phyloP scores from a whole-genome alignment of 306 rosid species.

The Acacia melanoxylon region DNA sequence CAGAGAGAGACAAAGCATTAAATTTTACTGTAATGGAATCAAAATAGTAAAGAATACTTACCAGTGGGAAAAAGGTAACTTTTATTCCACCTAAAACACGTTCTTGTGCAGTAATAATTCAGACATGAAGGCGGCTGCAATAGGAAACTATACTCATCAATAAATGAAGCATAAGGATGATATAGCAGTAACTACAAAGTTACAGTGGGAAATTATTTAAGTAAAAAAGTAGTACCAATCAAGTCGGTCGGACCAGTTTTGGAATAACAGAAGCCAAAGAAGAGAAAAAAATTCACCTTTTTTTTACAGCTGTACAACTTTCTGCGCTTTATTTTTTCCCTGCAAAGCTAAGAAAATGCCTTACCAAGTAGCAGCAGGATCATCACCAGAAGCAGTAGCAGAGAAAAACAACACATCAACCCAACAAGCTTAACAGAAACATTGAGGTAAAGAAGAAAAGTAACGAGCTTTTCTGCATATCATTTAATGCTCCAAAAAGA shows the following conservation, averaged over 20 bases:
- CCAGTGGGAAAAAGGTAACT: slow-evolving; percentile 15
- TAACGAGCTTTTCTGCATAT: slow-evolving; percentile 42
- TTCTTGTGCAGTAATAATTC: slow-evolving; percentile 39
- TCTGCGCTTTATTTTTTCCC: slow-evolving; percentile 45
- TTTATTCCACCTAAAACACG: slow-evolving; percentile 33
- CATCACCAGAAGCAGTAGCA: slow-evolving; percentile 14
- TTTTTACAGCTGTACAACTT: slow-evolving; percentile 53
- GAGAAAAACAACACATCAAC: slow-evolving; percentile 40
- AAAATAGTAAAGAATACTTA: not conserved
- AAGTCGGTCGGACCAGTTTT: not conserved
- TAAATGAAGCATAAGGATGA: slow-evolving; percentile 13
- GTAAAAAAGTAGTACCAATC: slow-evolving; percentile 9
- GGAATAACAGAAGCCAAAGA: slow-evolving; percentile 8
- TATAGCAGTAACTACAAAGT: slow-evolving; percentile 11
- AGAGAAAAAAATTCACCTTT: slow-evolving; percentile 37
- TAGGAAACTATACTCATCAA: slow-evolving; percentile 8
- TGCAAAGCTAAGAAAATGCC: slow-evolving; percentile 69
- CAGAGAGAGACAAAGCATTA: slow-evolving; percentile 6
- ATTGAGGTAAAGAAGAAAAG: slow-evolving; percentile 34
- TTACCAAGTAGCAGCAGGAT: slow-evolving; percentile 38
- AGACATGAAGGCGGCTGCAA: slow-evolving; percentile 54
- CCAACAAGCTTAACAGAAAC: slow-evolving; percentile 50
- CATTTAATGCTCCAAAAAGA: slow-evolving; percentile 44
- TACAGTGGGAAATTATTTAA: not conserved
- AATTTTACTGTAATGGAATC: not conserved